phyloP scores from a whole-genome alignment of 768 basidiomycete genomes.

The Trametes cinnabarina region DNA sequence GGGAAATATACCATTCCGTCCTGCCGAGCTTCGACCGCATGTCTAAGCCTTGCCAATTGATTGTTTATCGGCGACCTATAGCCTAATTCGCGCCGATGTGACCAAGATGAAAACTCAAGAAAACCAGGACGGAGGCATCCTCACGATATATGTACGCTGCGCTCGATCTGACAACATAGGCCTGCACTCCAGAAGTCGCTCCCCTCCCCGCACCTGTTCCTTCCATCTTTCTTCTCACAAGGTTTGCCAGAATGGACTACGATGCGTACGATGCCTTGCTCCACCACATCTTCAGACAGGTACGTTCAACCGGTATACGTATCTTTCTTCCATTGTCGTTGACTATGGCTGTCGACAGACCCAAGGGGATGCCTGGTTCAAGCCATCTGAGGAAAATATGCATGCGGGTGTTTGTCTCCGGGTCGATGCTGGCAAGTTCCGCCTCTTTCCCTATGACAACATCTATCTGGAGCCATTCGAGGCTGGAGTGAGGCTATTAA shows the following conservation, averaged over 20 bases:
- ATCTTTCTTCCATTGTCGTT: neutral
- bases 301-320: conserved; percentile 28
- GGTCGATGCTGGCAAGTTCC: conserved; percentile 63
- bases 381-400: conserved; percentile 78
- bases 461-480: conserved; percentile 77
- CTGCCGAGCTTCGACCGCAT: neutral
- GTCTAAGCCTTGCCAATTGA: neutral
- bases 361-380: conserved; percentile 83
- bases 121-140: too few relatives aligned
- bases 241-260: conserved; percentile 55
- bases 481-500: conserved; percentile 68
- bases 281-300: conserved; percentile 77
- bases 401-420: conserved; percentile 80
- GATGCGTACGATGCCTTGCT: conserved; percentile 71
- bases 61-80: neutral
- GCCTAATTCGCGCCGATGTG: neutral
- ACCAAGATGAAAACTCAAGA: neutral
- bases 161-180: neutral
- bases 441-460: conserved; percentile 86
- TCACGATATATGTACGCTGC: too few relatives aligned
- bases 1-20: neutral
- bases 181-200: neutral
- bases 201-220: neutral
- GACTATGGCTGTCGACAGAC: conserved; percentile 50
- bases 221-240: neutral